These are phyloP conservation scores for Asterella californica DNA, from an alignment of 225 moss, liverwort and hornwort genomes.

Conservation along the genomic window DNA sequence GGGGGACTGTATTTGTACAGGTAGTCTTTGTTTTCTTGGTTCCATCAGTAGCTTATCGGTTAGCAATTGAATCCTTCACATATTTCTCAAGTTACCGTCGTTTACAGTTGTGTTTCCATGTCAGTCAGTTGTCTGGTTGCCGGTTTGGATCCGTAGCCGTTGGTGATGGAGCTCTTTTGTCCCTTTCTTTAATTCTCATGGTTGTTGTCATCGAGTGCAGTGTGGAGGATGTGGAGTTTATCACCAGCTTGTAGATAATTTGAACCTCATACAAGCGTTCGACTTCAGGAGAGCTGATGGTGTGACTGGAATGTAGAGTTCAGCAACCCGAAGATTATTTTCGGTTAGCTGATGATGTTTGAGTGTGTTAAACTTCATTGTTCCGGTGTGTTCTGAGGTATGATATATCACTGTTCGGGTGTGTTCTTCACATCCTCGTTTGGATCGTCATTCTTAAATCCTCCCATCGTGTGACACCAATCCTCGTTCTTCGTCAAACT, in stretches of 20 bases:
- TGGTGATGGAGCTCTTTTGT: neutral
- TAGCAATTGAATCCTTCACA: neutral
- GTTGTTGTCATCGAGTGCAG: conserved; percentile 38
- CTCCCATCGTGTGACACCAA: no score
- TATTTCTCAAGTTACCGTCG: neutral
- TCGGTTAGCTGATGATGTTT: no score
- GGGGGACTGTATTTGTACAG: conserved; percentile 86
- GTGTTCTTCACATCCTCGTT: no score
- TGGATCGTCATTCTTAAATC: no score
- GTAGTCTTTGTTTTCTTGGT: conserved; percentile 28
- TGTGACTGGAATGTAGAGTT: neutral
- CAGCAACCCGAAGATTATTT: no score
- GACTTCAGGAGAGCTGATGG: conserved; percentile 46
- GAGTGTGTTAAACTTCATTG: no score
- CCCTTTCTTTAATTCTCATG: neutral
- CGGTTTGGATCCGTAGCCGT: neutral
- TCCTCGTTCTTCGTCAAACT: no score
- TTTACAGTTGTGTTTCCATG: neutral
- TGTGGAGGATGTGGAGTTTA: conserved; percentile 78
- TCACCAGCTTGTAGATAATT: conserved; percentile 88
- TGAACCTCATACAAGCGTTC: conserved; percentile 70
- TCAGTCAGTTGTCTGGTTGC: neutral
- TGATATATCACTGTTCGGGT: no score
- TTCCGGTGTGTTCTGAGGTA: no score
- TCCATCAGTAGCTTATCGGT: neutral